Evolutionary conservation across 306 rosid species (phyloP).

Genomic region (Quercus parvula): DNA sequence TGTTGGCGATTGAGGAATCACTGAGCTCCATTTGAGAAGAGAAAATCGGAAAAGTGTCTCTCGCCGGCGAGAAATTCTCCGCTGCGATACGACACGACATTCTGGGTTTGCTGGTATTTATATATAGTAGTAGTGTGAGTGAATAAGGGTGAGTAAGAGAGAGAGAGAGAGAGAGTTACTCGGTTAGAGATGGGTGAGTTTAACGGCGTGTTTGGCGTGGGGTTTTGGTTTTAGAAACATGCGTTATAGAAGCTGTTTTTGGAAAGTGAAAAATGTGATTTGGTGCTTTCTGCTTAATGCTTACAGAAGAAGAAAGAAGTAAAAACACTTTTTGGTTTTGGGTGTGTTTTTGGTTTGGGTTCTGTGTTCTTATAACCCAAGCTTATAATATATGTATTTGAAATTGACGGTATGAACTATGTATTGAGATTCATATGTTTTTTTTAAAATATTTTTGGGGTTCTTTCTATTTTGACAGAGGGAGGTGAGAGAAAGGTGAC

Average conservation of each 20-base stretch:
- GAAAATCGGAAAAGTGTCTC: constrained; percentile 26
- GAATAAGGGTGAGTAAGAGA: not conserved
- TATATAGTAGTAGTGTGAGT: not conserved
- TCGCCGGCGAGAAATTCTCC: constrained; percentile 29
- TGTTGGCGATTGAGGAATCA: constrained; percentile 23
- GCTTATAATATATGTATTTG: not conserved
- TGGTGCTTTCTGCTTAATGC: too few species aligned
- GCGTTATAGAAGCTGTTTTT: not conserved
- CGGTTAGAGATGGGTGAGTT: not conserved
- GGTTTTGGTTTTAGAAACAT: not conserved
- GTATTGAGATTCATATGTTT: not conserved
- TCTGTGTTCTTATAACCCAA: not conserved
- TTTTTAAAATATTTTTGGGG: not conserved
- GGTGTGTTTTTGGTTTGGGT: not conserved
- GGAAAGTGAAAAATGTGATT: too few species aligned
- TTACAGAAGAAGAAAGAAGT: too few species aligned
- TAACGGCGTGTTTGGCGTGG: not conserved
- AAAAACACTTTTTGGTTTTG: not conserved
- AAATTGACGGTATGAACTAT: not conserved
- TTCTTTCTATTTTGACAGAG: not conserved
- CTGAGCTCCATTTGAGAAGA: constrained; percentile 35
- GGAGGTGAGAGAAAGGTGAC: constrained; percentile 66
- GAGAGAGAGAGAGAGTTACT: not conserved
- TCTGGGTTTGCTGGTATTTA: not conserved
- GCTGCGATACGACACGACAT: constrained; percentile 59